Conservation (phyloP, 208 protist species). For the Trypanosoma mega region DNA sequence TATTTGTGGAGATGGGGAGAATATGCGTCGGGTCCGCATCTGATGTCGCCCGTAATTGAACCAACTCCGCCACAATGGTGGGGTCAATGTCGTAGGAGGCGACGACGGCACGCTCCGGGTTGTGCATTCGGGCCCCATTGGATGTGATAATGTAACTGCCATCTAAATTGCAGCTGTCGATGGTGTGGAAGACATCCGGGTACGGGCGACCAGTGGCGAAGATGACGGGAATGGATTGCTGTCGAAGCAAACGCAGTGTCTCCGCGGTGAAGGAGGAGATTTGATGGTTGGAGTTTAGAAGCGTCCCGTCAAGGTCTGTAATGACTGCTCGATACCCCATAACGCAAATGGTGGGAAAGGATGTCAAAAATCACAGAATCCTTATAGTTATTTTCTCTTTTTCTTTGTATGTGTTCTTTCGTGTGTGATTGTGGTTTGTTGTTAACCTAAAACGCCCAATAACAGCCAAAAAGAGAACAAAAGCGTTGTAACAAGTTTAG, state of each 20-base stretch:
- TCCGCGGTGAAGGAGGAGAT: conserved; percentile 32
- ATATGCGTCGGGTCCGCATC: neutral
- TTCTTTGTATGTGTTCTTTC: too few relatives aligned
- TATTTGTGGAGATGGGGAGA: conserved; percentile 28
- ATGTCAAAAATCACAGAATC: too few relatives aligned
- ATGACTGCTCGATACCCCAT: conserved; percentile 39
- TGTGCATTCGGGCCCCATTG: conserved; percentile 65
- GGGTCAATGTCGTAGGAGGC: conserved; percentile 39
- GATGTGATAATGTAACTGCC: conserved; percentile 75
- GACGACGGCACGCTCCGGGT: conserved; percentile 31
- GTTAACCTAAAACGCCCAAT: too few relatives aligned
- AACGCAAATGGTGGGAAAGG: conserved; percentile 20
- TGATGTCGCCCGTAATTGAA: conserved; percentile 30
- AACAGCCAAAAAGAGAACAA: too few relatives aligned
- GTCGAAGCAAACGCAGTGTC: conserved; percentile 32
- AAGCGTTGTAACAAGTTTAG: too few relatives aligned
- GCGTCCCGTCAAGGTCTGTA: conserved; percentile 73
- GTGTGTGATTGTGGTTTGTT: too few relatives aligned
- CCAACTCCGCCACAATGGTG: conserved; percentile 39
- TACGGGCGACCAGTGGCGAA: conserved; percentile 67
- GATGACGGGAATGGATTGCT: conserved; percentile 33
- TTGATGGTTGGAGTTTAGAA: conserved; percentile 38
- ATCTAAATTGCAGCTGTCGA: conserved; percentile 33
- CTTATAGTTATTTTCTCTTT: too few relatives aligned
- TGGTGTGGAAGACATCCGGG: conserved; percentile 59